These are phyloP conservation scores for Phoma sp. DNA, from an alignment of 2,329 filamentous ascomycete genomes.

Conservation along the genomic window DNA sequence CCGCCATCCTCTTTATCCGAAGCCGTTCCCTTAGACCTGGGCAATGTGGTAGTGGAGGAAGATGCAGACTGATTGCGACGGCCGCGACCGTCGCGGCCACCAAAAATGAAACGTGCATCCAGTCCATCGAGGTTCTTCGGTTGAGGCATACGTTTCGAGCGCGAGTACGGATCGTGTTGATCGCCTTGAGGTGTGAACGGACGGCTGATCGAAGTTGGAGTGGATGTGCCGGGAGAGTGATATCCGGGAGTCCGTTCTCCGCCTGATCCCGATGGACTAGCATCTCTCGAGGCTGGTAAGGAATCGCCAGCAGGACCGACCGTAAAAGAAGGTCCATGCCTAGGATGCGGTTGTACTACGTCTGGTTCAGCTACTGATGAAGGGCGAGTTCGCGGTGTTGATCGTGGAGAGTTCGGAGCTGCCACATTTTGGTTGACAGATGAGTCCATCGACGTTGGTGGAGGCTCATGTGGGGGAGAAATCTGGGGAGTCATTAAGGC, in stretches of 20 bases:
- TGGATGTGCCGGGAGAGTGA: conserved; percentile 55
- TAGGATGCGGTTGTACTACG: conserved; percentile 55
- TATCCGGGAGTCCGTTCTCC: conserved; percentile 55
- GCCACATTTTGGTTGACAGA: conserved; percentile 28
- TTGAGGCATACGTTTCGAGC: conserved; percentile 77
- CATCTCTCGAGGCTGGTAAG: conserved; percentile 61
- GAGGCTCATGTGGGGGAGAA: conserved; percentile 63
- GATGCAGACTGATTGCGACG: conserved; percentile 52
- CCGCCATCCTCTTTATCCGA: conserved; percentile 49
- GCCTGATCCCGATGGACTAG: conserved; percentile 68
- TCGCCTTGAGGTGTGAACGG: conserved; percentile 83
- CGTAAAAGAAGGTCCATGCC: conserved; percentile 61
- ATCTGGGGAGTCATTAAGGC: conserved; percentile 65
- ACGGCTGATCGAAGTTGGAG: conserved; percentile 68
- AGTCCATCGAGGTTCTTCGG: conserved; percentile 70
- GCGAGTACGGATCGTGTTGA: conserved; percentile 85
- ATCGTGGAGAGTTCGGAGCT: conserved; percentile 39
- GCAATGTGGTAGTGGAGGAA: conserved; percentile 47
- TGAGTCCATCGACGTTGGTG: conserved; percentile 53
- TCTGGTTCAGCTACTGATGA: conserved; percentile 55
- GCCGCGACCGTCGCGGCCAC: conserved; percentile 73
- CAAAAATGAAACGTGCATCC: conserved; percentile 86
- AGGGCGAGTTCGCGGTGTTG: conserved; percentile 48
- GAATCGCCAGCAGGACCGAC: conserved; percentile 65
- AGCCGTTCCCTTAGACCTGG: conserved; percentile 55